phyloP scores from a whole-genome alignment of 495 filamentous ascomycete species.

The Tirmania nivea region DNA sequence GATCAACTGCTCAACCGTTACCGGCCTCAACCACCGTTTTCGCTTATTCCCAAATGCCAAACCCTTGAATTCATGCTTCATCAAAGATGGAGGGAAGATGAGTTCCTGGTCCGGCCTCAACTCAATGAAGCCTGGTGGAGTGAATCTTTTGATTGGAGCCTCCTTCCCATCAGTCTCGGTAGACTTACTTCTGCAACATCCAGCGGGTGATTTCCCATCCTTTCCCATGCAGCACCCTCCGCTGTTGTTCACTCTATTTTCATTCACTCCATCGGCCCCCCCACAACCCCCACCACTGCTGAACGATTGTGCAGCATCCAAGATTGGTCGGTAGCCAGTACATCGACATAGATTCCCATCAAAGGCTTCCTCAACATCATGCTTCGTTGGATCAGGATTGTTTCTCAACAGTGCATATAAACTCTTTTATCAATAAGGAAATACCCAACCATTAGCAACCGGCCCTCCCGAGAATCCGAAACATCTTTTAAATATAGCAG shows the following conservation, averaged over 20 bases:
- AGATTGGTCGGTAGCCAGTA: conserved; percentile 82
- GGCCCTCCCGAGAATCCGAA: not conserved
- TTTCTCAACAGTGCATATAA: conserved; percentile 67
- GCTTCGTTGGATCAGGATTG: conserved; percentile 40
- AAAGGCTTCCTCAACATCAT: conserved; percentile 71
- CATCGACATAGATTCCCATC: conserved; percentile 94
- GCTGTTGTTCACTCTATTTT: conserved; percentile 24
- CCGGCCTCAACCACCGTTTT: conserved; percentile 83
- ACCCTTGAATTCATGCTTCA: conserved; percentile 59
- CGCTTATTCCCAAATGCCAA: conserved; percentile 83
- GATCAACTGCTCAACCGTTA: conserved; percentile 65
- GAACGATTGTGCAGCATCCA: conserved; percentile 74
- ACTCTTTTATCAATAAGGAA: conserved; percentile 24
- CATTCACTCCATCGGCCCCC: conserved; percentile 25
- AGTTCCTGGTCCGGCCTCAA: conserved; percentile 83
- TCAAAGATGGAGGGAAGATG: conserved; percentile 73
- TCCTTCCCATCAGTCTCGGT: conserved; percentile 19
- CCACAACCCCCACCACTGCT: conserved; percentile 31
- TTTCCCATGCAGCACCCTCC: conserved; percentile 48
- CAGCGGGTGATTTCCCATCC: conserved; percentile 25
- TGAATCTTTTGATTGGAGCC: conserved; percentile 44
- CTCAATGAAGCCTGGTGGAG: conserved; percentile 70
- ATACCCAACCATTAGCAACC: not conserved
- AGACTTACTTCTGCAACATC: conserved; percentile 34
- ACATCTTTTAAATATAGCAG: conserved; percentile 11